Evolutionary conservation across 1,284 basidiomycete species (phyloP).

Genomic region (Fomitopsis schrenkii): DNA sequence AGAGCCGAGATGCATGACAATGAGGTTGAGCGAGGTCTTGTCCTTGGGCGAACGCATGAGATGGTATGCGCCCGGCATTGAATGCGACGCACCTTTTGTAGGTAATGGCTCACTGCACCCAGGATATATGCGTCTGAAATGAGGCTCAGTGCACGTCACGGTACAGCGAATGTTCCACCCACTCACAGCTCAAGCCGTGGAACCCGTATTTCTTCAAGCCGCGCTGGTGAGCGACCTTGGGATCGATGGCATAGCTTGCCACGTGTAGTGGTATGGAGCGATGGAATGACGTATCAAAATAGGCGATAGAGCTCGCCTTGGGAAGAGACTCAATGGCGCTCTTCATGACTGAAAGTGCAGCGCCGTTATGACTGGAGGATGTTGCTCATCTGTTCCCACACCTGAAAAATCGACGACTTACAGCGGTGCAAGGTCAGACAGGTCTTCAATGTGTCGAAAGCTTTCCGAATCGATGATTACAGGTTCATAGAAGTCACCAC

Average conservation of each 20-base stretch:
- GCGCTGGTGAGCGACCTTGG: slow-evolving; percentile 51
- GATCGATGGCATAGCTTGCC: slow-evolving; percentile 74
- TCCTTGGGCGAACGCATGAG: slow-evolving; percentile 21
- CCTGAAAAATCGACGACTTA: slow-evolving; percentile 33
- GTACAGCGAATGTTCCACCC: not conserved
- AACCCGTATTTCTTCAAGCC: slow-evolving; percentile 87
- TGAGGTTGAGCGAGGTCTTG: slow-evolving; percentile 53
- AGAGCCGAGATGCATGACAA: slow-evolving; percentile 81
- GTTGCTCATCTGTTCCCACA: not conserved
- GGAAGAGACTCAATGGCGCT: slow-evolving; percentile 63
- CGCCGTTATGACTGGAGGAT: slow-evolving; percentile 51
- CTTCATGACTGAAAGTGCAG: slow-evolving; percentile 57
- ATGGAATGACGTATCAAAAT: slow-evolving; percentile 88
- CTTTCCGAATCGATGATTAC: slow-evolving; percentile 61
- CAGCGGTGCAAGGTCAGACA: slow-evolving; percentile 80
- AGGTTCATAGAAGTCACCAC: slow-evolving; percentile 69
- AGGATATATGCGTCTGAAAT: slow-evolving; percentile 59
- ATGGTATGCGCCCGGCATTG: not conserved
- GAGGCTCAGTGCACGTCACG: slow-evolving; percentile 5
- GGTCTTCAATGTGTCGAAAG: slow-evolving; percentile 65
- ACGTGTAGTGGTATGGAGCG: slow-evolving; percentile 69
- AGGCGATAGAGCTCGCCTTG: slow-evolving; percentile 58
- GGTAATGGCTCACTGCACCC: slow-evolving; percentile 50
- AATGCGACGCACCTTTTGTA: slow-evolving; percentile 43
- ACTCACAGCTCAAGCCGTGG: slow-evolving; percentile 73